A percentile compares a stretch with the other conserved stretches of the same genome.
Conservation (phyloP, 495 filamentous ascomycete genomes). For the Hypomontagnella submonticulosa region DNA sequence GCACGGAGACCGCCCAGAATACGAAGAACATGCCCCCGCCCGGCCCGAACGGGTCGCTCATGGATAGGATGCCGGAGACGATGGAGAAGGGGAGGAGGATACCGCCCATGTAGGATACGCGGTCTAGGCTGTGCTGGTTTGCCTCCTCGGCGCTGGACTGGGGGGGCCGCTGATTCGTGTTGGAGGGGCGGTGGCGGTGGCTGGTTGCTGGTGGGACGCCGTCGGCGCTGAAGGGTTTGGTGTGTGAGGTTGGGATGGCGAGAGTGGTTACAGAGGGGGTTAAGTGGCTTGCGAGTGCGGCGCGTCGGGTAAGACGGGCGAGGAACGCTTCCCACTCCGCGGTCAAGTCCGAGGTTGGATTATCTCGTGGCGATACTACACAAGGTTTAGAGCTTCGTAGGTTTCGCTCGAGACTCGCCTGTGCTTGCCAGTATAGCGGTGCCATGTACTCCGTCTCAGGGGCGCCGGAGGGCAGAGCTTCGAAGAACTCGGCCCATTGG, state of each 20-base stretch:
- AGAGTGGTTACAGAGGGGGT: not conserved
- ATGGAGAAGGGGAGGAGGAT: conserved; percentile 55
- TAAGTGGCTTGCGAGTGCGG: conserved; percentile 34
- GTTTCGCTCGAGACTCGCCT: conserved; percentile 52
- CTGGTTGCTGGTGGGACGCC: not conserved
- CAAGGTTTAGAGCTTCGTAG: conserved; percentile 24
- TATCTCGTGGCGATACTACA: too few relatives aligned
- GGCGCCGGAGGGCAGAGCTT: conserved; percentile 7
- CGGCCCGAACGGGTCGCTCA: conserved; percentile 54
- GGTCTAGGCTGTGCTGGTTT: conserved; percentile 53
- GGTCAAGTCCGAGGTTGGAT: not conserved
- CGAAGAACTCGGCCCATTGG: conserved; percentile 53
- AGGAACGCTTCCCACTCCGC: conserved; percentile 47
- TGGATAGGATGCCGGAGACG: conserved; percentile 55
- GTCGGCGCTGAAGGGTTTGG: not conserved
- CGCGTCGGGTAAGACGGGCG: conserved; percentile 41
- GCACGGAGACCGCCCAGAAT: conserved; percentile 53
- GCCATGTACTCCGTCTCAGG: conserved; percentile 1
- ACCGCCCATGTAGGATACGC: conserved; percentile 56
- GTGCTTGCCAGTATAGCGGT: conserved; percentile 44
- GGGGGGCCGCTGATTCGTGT: not conserved
- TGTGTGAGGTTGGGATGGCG: not conserved
- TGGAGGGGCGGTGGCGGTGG: not conserved
- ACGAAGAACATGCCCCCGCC: conserved; percentile 51
- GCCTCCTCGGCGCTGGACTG: conserved; percentile 30